These are phyloP conservation scores for Fusarium devonianum DNA, from an alignment of 2,329 filamentous ascomycete genomes.

Conservation along the genomic window DNA sequence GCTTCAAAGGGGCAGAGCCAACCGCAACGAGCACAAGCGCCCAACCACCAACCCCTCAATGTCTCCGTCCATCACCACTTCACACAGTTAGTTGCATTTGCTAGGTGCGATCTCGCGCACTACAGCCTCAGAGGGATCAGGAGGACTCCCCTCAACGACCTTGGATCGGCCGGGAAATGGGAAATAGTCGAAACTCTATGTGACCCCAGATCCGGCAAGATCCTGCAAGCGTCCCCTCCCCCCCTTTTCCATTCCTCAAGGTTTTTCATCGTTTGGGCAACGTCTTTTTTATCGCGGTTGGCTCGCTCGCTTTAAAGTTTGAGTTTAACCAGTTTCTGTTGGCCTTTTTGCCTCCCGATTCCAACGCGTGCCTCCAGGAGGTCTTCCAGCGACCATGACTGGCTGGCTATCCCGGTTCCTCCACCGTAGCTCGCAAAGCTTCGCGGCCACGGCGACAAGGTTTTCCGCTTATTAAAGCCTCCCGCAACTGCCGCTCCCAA, in stretches of 20 bases:
- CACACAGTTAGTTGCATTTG: not conserved
- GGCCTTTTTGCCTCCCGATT: constrained; percentile 31
- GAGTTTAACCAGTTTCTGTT: constrained; percentile 21
- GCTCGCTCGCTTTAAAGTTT: constrained; percentile 8
- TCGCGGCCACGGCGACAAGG: no score
- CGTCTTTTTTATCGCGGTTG: no score
- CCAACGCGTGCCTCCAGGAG: not conserved
- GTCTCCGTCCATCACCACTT: not conserved
- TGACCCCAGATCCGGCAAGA: constrained; percentile 20
- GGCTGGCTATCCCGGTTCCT: no score
- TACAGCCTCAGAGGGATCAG: not conserved
- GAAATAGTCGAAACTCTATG: constrained; percentile 27
- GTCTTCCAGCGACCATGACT: not conserved
- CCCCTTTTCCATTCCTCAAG: not conserved
- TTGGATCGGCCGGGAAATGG: constrained; percentile 22
- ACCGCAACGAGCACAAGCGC: constrained; percentile 1
- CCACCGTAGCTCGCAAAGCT: no score
- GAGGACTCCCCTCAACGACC: not conserved
- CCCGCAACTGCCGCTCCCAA: constrained; percentile 17
- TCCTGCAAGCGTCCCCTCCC: constrained; percentile 33
- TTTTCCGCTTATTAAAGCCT: constrained; percentile 27
- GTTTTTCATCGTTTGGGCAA: constrained; percentile 14
- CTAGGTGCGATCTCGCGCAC: not conserved
- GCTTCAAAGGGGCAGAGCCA: no score
- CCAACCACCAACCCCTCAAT: not conserved